Conservation (phyloP, 192 early-diverging fungal genomes). For the Linnemannia zychae region DNA sequence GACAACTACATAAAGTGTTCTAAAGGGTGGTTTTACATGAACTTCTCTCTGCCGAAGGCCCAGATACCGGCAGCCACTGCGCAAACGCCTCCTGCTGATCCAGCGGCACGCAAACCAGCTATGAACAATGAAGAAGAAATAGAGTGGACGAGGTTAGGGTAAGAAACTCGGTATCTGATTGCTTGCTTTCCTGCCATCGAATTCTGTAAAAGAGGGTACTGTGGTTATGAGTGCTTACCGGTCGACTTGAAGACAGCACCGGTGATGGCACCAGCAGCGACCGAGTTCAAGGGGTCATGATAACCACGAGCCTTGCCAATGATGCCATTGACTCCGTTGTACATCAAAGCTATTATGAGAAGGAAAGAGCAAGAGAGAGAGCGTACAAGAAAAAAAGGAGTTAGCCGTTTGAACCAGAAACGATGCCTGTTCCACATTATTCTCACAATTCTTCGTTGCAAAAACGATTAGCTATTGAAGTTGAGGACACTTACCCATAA, state of each 20-base stretch:
- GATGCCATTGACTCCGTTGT: constrained; percentile 80
- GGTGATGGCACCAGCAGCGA: constrained; percentile 79
- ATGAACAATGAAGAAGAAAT: constrained; percentile 25
- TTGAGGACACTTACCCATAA: constrained; percentile 61
- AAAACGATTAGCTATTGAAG: neutral
- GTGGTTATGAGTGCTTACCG: constrained; percentile 26
- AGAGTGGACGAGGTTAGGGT: neutral
- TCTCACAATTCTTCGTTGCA: neutral
- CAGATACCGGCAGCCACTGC: constrained; percentile 70
- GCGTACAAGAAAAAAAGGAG: constrained; percentile 8
- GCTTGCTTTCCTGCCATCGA: too few species aligned
- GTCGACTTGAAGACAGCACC: constrained; percentile 86
- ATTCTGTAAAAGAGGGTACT: neutral
- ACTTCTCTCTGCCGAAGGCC: constrained; percentile 57
- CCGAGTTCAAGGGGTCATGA: constrained; percentile 75
- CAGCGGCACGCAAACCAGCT: constrained; percentile 71
- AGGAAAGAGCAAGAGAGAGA: neutral
- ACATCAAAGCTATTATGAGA: constrained; percentile 74
- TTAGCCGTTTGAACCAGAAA: neutral
- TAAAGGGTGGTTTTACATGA: constrained; percentile 42
- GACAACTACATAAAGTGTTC: constrained; percentile 5
- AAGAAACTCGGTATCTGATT: neutral
- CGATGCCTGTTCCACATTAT: neutral
- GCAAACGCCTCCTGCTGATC: constrained; percentile 68
- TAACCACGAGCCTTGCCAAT: constrained; percentile 73